Conservation (phyloP, 108 stramenopile species). For the Skeletonema potamos region DNA sequence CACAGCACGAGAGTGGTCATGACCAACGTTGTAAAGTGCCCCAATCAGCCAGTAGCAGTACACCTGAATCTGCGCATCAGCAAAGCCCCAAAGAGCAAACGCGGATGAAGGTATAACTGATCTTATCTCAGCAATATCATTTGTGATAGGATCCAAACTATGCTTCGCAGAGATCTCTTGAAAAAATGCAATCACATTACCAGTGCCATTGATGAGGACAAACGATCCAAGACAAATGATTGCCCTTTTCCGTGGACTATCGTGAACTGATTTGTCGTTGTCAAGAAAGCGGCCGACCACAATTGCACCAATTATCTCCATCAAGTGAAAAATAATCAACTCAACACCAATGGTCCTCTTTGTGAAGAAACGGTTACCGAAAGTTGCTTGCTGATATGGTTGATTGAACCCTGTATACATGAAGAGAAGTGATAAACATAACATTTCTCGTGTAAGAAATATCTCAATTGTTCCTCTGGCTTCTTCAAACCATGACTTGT, state of each 20-base stretch:
- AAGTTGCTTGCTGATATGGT: slow-evolving; percentile 61
- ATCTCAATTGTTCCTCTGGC: slow-evolving; percentile 31
- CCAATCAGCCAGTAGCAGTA: slow-evolving; percentile 65
- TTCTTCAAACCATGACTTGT: slow-evolving; percentile 47
- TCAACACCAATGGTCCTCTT: slow-evolving; percentile 49
- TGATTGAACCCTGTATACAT: slow-evolving; percentile 66
- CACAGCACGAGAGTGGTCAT: slow-evolving; percentile 46
- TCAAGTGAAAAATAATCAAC: slow-evolving; percentile 49
- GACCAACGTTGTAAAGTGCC: slow-evolving; percentile 26
- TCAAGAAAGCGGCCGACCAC: slow-evolving; percentile 46
- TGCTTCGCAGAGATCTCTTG: slow-evolving; percentile 10
- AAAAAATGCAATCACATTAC: slow-evolving; percentile 8
- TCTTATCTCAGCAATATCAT: slow-evolving; percentile 20
- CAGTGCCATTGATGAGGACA: slow-evolving; percentile 31
- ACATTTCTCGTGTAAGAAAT: slow-evolving; percentile 33
- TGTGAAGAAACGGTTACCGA: slow-evolving; percentile 53
- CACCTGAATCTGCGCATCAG: slow-evolving; percentile 55
- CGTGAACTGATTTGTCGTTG: neutral
- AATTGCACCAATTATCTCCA: slow-evolving; percentile 50
- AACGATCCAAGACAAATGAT: slow-evolving; percentile 25
- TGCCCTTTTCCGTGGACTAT: slow-evolving; percentile 10
- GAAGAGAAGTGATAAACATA: slow-evolving; percentile 38
- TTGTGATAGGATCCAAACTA: neutral
- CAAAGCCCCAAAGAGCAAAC: slow-evolving; percentile 60
- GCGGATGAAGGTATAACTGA: slow-evolving; percentile 43